Evolutionary conservation across 768 basidiomycete genomes (phyloP), one percentile per base, ranked within the genome.

Genomic region (Rhizopogon vulgaris): DNA sequence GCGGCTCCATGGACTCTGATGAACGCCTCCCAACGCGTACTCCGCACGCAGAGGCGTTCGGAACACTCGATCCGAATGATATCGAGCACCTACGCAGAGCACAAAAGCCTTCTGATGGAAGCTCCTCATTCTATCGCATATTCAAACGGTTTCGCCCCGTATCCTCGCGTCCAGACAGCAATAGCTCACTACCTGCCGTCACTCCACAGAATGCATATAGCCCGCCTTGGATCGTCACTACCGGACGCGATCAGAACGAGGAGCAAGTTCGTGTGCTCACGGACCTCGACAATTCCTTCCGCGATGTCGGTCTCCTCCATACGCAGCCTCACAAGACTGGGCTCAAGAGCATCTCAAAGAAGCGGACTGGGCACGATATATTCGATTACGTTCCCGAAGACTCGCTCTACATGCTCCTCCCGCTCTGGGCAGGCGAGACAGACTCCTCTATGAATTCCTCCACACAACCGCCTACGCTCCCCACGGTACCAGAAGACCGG

Each of bases 401-500:
- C 12, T 79, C 80, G 22, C 71, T 90, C 48, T 89, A 85, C 64
- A 91, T 92, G 90, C 76, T 90, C 24, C 73, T 92, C 15, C 90
- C 90, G 14, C 73, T 92, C n/a, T 92, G 89, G 88, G 82, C 85
- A 8, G 78, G 83, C 15, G 84, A 87, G 57, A 87, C 80, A 1
- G 87, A 87, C 63, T 61, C 77, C 69, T 72, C 41, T 45, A 18
- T 36, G 51, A 9, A 54, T 61, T 48, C 32, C 0, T 5, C 32
- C 32, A 34, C 4, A 11, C 32, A 34, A 34, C 3, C 64, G 4
- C 58, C 68, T 30, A 72, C 77, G 11, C 41, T 63, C 25, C 68
- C 79, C 36, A 74, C 78, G 1, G 63, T 48, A 17, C 57, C 78
- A 37, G 74, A 79, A 49, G 72, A 80, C 28, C 77, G 86, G 1